Conservation (phyloP, 352 stramenopile genomes). For the Thalassiosira allenii region DNA sequence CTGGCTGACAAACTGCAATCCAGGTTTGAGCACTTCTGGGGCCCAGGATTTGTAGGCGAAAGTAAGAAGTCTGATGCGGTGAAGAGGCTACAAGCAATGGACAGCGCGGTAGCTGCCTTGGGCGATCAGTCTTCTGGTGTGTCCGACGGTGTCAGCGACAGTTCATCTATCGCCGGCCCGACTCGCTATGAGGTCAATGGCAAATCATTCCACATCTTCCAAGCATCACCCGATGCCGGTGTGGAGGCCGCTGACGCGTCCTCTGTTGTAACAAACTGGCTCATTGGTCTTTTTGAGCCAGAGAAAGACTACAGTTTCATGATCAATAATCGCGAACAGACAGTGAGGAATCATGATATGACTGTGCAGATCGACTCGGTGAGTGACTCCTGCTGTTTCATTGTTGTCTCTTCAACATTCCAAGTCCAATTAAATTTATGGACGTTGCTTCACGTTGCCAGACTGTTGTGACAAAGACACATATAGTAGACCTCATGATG, state of each 20-base stretch:
- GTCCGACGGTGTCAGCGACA: no score
- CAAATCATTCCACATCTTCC: constrained; percentile 57
- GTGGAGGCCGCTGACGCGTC: constrained; percentile 32
- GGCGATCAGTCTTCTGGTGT: constrained; percentile 22
- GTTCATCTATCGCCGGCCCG: no score
- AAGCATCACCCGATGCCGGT: constrained; percentile 36
- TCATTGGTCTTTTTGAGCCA: constrained; percentile 59
- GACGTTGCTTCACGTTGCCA: no score
- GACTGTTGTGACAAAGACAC: constrained; percentile 55
- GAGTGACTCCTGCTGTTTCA: constrained; percentile 5
- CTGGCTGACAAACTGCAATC: constrained; percentile 39
- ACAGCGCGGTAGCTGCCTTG: constrained; percentile 36
- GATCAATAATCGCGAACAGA: constrained; percentile 35
- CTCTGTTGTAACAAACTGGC: constrained; percentile 38
- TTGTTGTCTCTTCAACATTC: no score
- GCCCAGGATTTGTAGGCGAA: not conserved
- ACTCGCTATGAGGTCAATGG: constrained; percentile 38
- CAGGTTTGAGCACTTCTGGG: constrained; percentile 61
- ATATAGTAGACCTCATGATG: constrained; percentile 46
- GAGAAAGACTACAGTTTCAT: constrained; percentile 53
- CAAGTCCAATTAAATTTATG: no score
- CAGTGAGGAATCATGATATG: constrained; percentile 39
- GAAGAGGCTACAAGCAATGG: constrained; percentile 46
- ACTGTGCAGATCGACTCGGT: constrained; percentile 37
- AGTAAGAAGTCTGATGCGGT: constrained; percentile 46